These are phyloP conservation scores for Spathaspora sp. DNA, from an alignment of 805 yeast genomes.

Conservation along the genomic window DNA sequence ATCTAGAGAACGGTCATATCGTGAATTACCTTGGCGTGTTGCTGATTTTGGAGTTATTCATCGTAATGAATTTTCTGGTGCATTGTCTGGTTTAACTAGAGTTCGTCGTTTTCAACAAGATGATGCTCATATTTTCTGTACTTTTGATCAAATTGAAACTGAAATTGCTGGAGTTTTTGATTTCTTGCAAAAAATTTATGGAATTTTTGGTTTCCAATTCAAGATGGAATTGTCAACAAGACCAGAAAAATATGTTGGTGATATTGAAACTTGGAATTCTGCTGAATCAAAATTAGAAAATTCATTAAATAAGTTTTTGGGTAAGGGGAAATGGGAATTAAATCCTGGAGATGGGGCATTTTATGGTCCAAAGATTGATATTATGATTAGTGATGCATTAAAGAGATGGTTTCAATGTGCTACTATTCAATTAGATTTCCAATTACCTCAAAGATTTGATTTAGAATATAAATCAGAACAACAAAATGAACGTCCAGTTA, in stretches of 20 bases:
- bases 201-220: conserved; percentile 90
- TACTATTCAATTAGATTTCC: conserved; percentile 98
- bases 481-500: conserved; percentile 82
- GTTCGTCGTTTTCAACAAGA: conserved; percentile 99
- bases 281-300: conserved; percentile 84
- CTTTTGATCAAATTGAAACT: conserved; percentile 80
- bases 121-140: conserved; percentile 97
- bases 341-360: conserved; percentile 98
- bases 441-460: conserved; percentile 90
- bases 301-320: conserved; percentile 73
- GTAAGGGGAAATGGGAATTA: conserved; percentile 86
- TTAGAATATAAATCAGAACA: conserved; percentile 70
- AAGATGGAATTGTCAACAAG: conserved; percentile 96
- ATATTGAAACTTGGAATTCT: conserved; percentile 85
- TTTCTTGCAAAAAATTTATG: conserved; percentile 80
- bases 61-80: conserved; percentile 95
- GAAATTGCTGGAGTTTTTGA: conserved; percentile 85
- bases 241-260: conserved; percentile 96
- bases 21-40: conserved; percentile 98
- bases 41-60: conserved; percentile 97
- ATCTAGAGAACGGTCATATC: conserved; percentile 88
- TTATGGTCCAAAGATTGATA: conserved; percentile 95
- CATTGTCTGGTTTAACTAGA: conserved; percentile 85
- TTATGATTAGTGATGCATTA: conserved; percentile 90
- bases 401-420: conserved; percentile 99